These are phyloP conservation scores for Phallus indusiatus DNA, from an alignment of 768 basidiomycete species.

Conservation along the genomic window DNA sequence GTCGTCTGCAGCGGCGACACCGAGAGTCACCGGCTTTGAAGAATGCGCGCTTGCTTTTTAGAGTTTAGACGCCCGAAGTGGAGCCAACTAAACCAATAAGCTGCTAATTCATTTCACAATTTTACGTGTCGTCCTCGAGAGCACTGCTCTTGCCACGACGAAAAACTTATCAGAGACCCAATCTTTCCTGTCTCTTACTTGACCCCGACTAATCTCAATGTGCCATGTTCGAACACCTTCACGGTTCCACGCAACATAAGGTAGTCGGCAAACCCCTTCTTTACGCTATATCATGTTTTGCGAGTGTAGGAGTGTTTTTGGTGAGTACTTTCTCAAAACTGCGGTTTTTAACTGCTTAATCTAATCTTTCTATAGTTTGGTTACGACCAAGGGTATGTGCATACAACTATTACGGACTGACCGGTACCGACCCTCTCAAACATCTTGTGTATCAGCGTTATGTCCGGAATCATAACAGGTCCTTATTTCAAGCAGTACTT, in stretches of 20 bases:
- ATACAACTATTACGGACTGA: constrained; percentile 1
- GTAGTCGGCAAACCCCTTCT: constrained; percentile 73
- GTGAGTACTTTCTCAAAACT: constrained; percentile 32
- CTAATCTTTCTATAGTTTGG: constrained; percentile 45
- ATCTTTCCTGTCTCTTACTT: background rate
- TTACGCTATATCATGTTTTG: constrained; percentile 72
- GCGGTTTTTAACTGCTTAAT: constrained; percentile 3
- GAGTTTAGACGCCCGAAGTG: background rate
- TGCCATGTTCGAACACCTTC: constrained; percentile 1
- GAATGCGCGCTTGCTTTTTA: background rate
- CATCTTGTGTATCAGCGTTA: constrained; percentile 43
- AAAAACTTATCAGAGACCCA: background rate
- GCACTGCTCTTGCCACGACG: background rate
- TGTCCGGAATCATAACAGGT: constrained; percentile 87
- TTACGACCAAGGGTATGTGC: constrained; percentile 72
- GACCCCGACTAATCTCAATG: constrained; percentile 1
- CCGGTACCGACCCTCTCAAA: constrained; percentile 5
- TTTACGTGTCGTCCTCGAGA: background rate
- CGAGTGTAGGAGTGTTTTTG: constrained; percentile 77
- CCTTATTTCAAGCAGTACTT: constrained; percentile 79
- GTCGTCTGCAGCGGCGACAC: background rate
- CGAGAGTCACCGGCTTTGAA: no score
- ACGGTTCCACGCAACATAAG: constrained; percentile 16
- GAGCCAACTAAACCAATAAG: background rate
- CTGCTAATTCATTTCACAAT: background rate